Base-by-base conservation (phyloP, 306 rosid genomes). In the Cicer chorassanicum region DNA sequence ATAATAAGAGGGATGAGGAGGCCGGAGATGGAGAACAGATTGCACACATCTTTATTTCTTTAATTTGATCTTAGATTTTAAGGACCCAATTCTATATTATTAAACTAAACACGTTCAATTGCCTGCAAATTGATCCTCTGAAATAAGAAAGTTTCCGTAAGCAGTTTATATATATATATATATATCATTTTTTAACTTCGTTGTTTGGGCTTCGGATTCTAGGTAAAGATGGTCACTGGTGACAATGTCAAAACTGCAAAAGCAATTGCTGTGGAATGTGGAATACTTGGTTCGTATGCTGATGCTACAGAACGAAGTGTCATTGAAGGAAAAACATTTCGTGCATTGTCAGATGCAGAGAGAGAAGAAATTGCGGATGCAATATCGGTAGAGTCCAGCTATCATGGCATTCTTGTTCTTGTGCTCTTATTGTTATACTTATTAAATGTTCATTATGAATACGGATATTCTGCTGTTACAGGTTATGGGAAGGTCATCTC, bases 201-300 rank as follows among this genome's bases (percentile, higher is more conserved):
- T 18, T 21, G 13, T 61, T 42, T 70, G 14, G 16, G 55, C 65
- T 70, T 77, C 24, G 70, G 42, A 34, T 75, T 7, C 5, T 53
- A 95, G 99, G 99, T 95, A n/a, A 90, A 86, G 61, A 95, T 95
- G 99, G 90, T 95, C 70, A 95, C 99, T 0, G 99, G 99, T 67
- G 99, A 95, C 84, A 92, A 95, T 80, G 80, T 95, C 41, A 91
- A 90, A 72, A 95, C 98, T 80, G 98, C 99, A 13, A 90, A 80
- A 86, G 97, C 99, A 59, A 92, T 95, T 72, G 99, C 98, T 12
- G 68, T 89, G 76, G 99, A 95, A 79, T 92, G 98, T 78, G 98
- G 99, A 79, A 95, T 95, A 81, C 96, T 92, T 60, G 34, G 8
- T 67, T 80, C 92, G 42, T 78, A 62, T 72, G 86, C 83, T 24